Base-by-base conservation (phyloP, 352 stramenopile species). In the Globisporangium irregulare region DNA sequence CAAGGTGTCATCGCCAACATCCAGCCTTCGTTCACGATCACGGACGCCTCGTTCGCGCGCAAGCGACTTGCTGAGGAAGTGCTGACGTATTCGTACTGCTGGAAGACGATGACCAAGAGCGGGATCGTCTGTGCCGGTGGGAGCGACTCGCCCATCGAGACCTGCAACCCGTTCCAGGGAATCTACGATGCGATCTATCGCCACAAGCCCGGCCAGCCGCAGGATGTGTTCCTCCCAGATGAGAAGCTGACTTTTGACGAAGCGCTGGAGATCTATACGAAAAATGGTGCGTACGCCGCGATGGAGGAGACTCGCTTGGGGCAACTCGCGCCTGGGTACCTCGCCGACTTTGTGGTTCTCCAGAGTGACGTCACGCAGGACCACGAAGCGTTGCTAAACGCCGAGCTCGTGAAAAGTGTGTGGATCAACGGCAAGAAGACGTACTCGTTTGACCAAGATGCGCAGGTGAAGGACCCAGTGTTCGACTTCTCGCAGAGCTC, bases 101-200 rank as follows among this genome's bases (percentile, higher is more conserved):
- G 90, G 86, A 93, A 94, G 67, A 91, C 80, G 9, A 90, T 97
- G 76, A 71, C 93, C 18, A 60, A 89, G 22, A 73, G 62, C 22
- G 90, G 84, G 18, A 78, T 97, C 22, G 75, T 82, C 3, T 96
- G 91, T 32, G 89, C 87, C 22, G 91, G 90, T 20, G 88, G 87
- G 32, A 94, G 84, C 25, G 90, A 97, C 46, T 82, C 85, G 27
- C 90, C 90, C 8, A 93, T 97, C 32, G 90, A 97, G 70, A 94
- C 84, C 18, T 91, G 83, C 66, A 92, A 93, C 48, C 90, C 90
- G 25, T 93, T 96, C 69, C 83, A 92, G 69, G 90, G 90, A 32
- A 93, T 97, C 54, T 97, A 91, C 68, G 90, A 97, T 55, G 86
- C 89, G 18, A 92, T 97, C 2, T 93, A 86, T 62, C 87, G 90